Percentiles rank a stretch among this genome's conserved stretches.
phyloP scores from a whole-genome alignment of 805 yeast genomes.

The Candida golubevii region DNA sequence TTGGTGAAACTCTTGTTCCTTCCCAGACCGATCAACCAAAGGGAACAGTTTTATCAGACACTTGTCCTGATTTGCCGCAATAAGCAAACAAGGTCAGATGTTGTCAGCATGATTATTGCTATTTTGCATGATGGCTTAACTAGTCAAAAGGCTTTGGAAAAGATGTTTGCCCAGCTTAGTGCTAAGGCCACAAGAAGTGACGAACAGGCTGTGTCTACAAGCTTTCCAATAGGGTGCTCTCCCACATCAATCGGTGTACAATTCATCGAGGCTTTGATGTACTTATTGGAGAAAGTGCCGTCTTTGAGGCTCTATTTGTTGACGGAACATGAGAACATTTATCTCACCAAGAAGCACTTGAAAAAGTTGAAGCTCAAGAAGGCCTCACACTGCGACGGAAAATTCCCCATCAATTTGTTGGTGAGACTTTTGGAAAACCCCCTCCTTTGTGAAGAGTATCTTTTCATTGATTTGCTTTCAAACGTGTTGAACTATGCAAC shows the following conservation, averaged over 20 bases:
- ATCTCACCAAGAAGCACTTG: conserved; percentile 28
- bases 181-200: conserved; percentile 35
- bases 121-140: conserved; percentile 72
- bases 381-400: conserved; percentile 29
- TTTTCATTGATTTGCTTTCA: conserved; percentile 72
- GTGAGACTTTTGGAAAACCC: conserved; percentile 58
- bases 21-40: conserved; percentile 59
- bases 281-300: conserved; percentile 60
- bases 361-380: conserved; percentile 35
- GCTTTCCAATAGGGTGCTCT: conserved; percentile 55
- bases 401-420: conserved; percentile 70
- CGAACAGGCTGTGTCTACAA: conserved; percentile 1
- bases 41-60: conserved; percentile 62
- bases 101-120: conserved; percentile 61
- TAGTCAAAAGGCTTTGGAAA: conserved; percentile 58
- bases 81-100: conserved; percentile 74
- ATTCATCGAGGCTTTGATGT: conserved; percentile 68
- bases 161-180: conserved; percentile 54
- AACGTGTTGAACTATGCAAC: conserved; percentile 74
- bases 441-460: conserved; percentile 66
- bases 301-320: conserved; percentile 71
- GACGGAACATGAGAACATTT: conserved; percentile 62
- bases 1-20: conserved; percentile 65
- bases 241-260: conserved; percentile 74
- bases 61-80: conserved; percentile 65